phyloP scores from a whole-genome alignment of 345 rosid genomes.

The Cardamine chenopodiifolia region DNA sequence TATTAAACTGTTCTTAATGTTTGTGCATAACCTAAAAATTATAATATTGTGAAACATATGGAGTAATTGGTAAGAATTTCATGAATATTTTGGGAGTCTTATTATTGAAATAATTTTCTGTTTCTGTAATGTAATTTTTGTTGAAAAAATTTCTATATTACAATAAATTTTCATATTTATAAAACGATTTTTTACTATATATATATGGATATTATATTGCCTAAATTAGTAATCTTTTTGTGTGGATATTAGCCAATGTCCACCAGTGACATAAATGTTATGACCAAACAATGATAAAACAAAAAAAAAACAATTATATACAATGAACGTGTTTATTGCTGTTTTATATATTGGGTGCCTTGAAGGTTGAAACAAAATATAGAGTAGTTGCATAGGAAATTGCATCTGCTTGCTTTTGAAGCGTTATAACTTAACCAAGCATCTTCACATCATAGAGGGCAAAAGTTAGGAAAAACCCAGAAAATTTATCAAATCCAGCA shows the following conservation, averaged over 20 bases:
- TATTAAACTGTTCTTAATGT: no score
- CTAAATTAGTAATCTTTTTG: neutral
- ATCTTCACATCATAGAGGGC: slow-evolving; percentile 8
- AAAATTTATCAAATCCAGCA: slow-evolving; percentile 20
- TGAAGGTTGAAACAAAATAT: neutral
- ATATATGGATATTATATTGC: neutral
- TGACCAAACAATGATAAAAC: slow-evolving; percentile 2
- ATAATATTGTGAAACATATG: no score
- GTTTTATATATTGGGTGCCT: slow-evolving; percentile 4
- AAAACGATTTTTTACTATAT: neutral
- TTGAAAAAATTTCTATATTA: no score
- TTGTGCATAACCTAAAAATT: no score
- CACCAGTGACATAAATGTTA: slow-evolving; percentile 20
- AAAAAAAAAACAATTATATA: neutral
- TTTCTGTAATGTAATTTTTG: neutral
- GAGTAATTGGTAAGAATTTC: no score
- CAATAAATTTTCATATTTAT: no score
- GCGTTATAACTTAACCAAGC: slow-evolving; percentile 37
- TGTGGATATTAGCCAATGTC: slow-evolving; percentile 28
- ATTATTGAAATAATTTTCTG: neutral
- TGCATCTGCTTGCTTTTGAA: slow-evolving; percentile 37
- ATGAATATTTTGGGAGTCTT: neutral
- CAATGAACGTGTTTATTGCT: neutral
- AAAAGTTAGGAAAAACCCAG: slow-evolving; percentile 19
- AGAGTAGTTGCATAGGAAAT: slow-evolving; percentile 36